Base-by-base conservation (phyloP, 768 basidiomycete genomes). In the Trametes villosa region DNA sequence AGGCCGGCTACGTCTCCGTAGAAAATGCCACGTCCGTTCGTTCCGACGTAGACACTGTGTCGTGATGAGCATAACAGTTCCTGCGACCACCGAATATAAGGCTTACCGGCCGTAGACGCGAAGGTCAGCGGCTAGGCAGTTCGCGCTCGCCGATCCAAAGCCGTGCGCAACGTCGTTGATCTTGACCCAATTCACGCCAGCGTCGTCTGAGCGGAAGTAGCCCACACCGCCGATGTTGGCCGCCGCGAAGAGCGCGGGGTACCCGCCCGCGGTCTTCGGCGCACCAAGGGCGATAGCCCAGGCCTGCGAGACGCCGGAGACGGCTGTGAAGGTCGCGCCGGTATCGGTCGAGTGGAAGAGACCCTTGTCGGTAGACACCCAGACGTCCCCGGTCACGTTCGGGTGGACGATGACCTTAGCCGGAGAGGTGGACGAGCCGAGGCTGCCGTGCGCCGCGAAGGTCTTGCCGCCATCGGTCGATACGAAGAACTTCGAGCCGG, bases 201-300 rank as follows among this genome's bases (percentile, higher is more conserved):
- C 68, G 63, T 87, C 79, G 67, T 87, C 84, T 2, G 82, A 83
- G 46, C 86, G 76, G 71, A 81, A 86, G 68, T 82, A 80, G 8
- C 83, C 85, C 30, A 80, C 67, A 18, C 77, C 77, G 44, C 75
- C 77, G 50, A 84, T 78, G 59, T 78, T 79, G 17, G 83, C 85
- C 30, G 82, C 83, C 6, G 79, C 84, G 65, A 79, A 87, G 41
- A 86, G 41, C 18, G 85, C 77, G 8, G 84, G 85, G 60, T 84
- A 83, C 6, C 80, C 79, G 6, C 79, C 81, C 5, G 78, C 60
- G 15, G 61, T 68, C 60, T 66, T 67, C 9, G 85, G 81, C 22
- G 84, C 84, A 26, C 86, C 85, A 20, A 86, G 76, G 20, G 82
- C 82, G 38, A 86, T 80, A 9, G 79, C 79, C 84, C 84, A 87